Percentiles rank a stretch among this genome's conserved stretches.
phyloP scores from a whole-genome alignment of 2,329 filamentous ascomycete genomes.

The Fusarium equiseti region DNA sequence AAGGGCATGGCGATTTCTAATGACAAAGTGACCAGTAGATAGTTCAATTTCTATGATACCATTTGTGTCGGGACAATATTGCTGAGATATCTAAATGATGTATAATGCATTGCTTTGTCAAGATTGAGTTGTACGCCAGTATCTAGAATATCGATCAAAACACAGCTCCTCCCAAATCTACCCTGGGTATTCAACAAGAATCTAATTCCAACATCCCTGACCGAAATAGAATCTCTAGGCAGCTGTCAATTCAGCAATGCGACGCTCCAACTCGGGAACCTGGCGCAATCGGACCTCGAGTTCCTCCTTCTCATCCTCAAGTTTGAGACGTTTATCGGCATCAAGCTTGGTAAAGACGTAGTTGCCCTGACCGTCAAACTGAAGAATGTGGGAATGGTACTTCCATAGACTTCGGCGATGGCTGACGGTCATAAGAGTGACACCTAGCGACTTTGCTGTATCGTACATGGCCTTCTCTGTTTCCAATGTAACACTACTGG shows the following conservation, averaged over 20 bases:
- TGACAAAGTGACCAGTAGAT: neutral
- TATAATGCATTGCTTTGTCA: constrained; percentile 5
- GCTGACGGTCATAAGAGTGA: constrained; percentile 96
- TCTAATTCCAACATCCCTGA: neutral
- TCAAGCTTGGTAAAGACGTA: constrained; percentile 92
- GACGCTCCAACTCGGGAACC: constrained; percentile 87
- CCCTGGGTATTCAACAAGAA: constrained; percentile 14
- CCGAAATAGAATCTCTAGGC: constrained; percentile 11
- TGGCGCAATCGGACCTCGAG: constrained; percentile 86
- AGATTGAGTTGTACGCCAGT: neutral
- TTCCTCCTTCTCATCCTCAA: constrained; percentile 98
- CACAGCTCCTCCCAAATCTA: constrained; percentile 2
- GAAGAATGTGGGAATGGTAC: constrained; percentile 93
- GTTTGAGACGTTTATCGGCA: constrained; percentile 82
- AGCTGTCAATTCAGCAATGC: constrained; percentile 80
- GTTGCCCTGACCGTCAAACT: constrained; percentile 94
- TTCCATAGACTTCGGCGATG: constrained; percentile 95
- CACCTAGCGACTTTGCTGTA: constrained; percentile 88
- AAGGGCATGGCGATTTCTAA: neutral
- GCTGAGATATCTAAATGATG: neutral
- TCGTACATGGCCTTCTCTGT: constrained; percentile 98
- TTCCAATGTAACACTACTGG: constrained; percentile 92
- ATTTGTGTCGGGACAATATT: neutral
- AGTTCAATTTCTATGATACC: neutral
- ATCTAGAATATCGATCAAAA: constrained; percentile 1